These are phyloP conservation scores for Ulota crispa DNA, from an alignment of 225 moss, liverwort and hornwort species.

Conservation along the genomic window DNA sequence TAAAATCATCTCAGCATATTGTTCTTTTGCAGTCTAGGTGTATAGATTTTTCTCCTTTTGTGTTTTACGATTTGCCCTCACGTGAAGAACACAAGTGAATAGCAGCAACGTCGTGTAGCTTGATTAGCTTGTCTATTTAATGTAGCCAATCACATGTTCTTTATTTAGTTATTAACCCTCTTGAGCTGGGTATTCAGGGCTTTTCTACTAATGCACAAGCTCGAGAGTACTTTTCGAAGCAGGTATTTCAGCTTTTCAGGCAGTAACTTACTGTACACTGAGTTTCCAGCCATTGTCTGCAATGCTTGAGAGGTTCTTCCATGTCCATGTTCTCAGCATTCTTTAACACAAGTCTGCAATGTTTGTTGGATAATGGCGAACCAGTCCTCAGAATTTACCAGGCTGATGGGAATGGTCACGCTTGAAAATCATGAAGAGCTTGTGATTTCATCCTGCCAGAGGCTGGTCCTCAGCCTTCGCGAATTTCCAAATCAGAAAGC, in stretches of 20 bases:
- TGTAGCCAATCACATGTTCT: constrained; percentile 5
- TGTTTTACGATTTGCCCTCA: background rate
- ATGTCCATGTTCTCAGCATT: background rate
- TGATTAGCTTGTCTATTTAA: background rate
- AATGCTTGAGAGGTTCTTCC: constrained; percentile 1
- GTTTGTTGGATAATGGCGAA: constrained; percentile 25
- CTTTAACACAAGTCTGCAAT: constrained; percentile 12
- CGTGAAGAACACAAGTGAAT: background rate
- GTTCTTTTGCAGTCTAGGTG: background rate
- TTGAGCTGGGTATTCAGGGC: constrained; percentile 47
- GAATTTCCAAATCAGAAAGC: constrained; percentile 86
- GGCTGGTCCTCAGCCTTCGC: constrained; percentile 76
- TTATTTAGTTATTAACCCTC: background rate
- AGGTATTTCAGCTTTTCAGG: constrained; percentile 49
- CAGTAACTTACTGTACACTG: background rate
- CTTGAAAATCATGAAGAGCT: constrained; percentile 78
- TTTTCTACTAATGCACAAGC: constrained; percentile 76
- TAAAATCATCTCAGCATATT: background rate
- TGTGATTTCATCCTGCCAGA: constrained; percentile 76
- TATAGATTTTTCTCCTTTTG: background rate
- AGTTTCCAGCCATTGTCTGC: background rate
- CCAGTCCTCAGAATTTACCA: constrained; percentile 81
- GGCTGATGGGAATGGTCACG: constrained; percentile 83
- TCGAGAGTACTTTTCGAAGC: constrained; percentile 87
- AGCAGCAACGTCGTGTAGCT: background rate